A percentile compares a stretch with the other conserved stretches of the same genome.
These are phyloP conservation scores for Penicillium chermesinum DNA, from an alignment of 495 filamentous ascomycete species.

Conservation along the genomic window DNA sequence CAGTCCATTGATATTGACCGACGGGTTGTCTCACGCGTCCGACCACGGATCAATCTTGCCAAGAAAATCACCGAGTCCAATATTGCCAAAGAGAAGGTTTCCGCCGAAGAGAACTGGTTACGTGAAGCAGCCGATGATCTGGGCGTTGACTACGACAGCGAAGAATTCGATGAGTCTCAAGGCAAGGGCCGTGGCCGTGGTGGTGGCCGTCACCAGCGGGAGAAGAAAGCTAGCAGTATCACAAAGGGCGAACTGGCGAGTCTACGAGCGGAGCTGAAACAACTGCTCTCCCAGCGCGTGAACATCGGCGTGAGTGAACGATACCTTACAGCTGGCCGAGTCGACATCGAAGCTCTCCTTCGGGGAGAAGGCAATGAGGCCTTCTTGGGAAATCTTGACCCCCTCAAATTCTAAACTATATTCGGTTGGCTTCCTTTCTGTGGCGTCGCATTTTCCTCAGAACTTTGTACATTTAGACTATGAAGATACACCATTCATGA, in stretches of 20 bases:
- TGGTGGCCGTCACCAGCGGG: slow-evolving; percentile 66
- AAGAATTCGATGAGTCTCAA: slow-evolving; percentile 64
- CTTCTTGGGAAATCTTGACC: slow-evolving; percentile 58
- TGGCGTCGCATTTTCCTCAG: neutral
- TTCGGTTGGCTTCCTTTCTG: neutral
- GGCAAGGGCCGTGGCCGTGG: slow-evolving; percentile 62
- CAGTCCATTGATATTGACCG: slow-evolving; percentile 79
- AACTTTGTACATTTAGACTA: no score
- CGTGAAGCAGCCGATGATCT: slow-evolving; percentile 83
- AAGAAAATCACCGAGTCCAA: slow-evolving; percentile 78
- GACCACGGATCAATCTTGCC: slow-evolving; percentile 66
- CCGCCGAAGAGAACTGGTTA: slow-evolving; percentile 79
- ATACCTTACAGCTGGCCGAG: slow-evolving; percentile 73
- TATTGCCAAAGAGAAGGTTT: slow-evolving; percentile 81
- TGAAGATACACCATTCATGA: no score
- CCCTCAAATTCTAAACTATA: slow-evolving; percentile 1
- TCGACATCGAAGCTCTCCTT: slow-evolving; percentile 79
- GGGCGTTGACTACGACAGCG: slow-evolving; percentile 88
- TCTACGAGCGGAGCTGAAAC: slow-evolving; percentile 38
- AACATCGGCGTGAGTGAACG: slow-evolving; percentile 89
- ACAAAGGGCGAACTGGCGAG: slow-evolving; percentile 64
- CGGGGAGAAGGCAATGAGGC: slow-evolving; percentile 50
- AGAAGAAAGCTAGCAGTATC: slow-evolving; percentile 61
- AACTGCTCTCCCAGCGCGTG: slow-evolving; percentile 64
- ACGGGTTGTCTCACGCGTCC: slow-evolving; percentile 67